Base-by-base conservation (phyloP, 2,329 filamentous ascomycete species). In the Cladosporium sp. region DNA sequence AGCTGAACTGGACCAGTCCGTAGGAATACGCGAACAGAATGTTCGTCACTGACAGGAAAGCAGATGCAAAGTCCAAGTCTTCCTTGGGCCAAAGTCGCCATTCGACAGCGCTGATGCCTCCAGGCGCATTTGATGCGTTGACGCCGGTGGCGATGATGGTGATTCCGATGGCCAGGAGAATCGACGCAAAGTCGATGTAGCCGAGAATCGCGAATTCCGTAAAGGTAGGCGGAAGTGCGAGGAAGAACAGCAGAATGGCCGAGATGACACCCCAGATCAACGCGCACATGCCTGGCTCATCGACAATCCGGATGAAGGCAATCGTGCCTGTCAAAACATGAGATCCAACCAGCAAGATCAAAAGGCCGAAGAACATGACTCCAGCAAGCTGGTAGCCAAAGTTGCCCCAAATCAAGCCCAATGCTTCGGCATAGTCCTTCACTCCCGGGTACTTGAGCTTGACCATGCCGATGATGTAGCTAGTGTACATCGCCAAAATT, bases 21-120 rank as follows among this genome's bases (percentile, higher is more conserved):
- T 82, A 82, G 30, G 78, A 79, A 73, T 82, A 83, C 64, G 90
- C 93, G 70, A 97, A 97, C 75, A 97, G 96, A 0, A 93, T 97
- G 76, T 97, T 97, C 79, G 89, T 92, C 75, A 97, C 97, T 78
- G 97, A 97, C 76, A 97, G 84, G 79, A 97, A 97, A 0, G 93
- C 93, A 60, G 25, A 89, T 93, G 5, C 84, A 82, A 6, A 96
- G 91, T 71, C 96, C 96, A 0, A 89, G 91, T 0, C 92, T 95
- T 21, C 89, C 86, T 2, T 82, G 77, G 3, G 88, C 78, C 0
- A 93, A 90, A 28, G 93, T 75, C 69, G 69, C 76, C 76, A 78
- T 0, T 87, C 87, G 0, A 88, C 87, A 5, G 94, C 89, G 10
- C 86, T 83, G 0, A 90, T 89, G 7, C 87, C 83, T 0, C 91